A percentile compares a stretch with the other conserved stretches of the same genome.
These are phyloP conservation scores for Leccinum subgranulosum DNA, from an alignment of 768 basidiomycete species.

Conservation along the genomic window DNA sequence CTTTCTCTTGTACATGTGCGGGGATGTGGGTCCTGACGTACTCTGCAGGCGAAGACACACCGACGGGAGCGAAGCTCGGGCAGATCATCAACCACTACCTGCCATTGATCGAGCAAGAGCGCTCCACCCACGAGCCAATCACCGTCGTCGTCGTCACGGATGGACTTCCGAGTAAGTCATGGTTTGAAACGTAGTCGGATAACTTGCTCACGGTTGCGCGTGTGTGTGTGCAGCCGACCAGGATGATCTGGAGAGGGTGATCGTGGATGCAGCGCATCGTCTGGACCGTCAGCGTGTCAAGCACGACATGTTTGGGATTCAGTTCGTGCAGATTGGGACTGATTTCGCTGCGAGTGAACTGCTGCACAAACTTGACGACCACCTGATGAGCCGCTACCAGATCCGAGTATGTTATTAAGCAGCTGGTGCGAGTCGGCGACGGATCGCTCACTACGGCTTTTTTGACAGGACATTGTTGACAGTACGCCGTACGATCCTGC, in stretches of 20 bases:
- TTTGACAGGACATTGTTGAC: constrained; percentile 43
- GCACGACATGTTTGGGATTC: constrained; percentile 40
- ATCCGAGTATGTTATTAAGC: constrained; percentile 23
- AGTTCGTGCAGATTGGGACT: constrained; percentile 46
- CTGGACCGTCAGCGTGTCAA: constrained; percentile 36
- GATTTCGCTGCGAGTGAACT: constrained; percentile 36
- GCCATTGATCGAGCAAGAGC: constrained; percentile 27
- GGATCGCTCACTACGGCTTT: neutral
- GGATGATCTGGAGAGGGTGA: constrained; percentile 24
- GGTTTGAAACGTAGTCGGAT: neutral
- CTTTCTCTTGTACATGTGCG: neutral
- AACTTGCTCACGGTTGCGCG: neutral
- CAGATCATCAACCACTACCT: constrained; percentile 38
- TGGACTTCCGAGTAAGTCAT: constrained; percentile 37
- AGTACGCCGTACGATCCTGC: constrained; percentile 38
- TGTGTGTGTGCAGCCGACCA: constrained; percentile 23
- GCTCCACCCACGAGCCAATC: constrained; percentile 33
- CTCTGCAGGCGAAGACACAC: constrained; percentile 32
- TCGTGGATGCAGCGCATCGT: constrained; percentile 39
- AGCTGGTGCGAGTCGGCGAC: too few relatives aligned
- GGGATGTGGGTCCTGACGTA: neutral
- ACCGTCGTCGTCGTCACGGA: constrained; percentile 38
- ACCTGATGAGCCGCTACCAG: constrained; percentile 29
- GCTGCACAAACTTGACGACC: constrained; percentile 42
- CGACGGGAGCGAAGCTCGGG: constrained; percentile 36